Base-by-base conservation (phyloP, 2,329 filamentous ascomycete genomes). In the Penicillium frequentans region DNA sequence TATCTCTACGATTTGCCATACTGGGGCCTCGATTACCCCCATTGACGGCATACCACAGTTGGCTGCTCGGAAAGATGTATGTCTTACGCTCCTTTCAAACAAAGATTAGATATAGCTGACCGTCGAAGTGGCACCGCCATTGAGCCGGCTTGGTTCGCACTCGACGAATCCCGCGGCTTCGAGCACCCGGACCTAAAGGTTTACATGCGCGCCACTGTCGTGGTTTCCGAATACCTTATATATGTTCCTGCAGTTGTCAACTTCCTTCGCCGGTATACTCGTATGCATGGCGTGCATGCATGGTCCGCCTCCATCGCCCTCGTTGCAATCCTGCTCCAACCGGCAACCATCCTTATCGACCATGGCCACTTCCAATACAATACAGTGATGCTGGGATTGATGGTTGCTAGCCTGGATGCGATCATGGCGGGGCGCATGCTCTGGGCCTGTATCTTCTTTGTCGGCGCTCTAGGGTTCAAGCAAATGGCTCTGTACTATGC, bases 401-500 rank as follows among this genome's bases (percentile, higher is more conserved):
- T 95, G 10, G 80, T 96, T 29, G 91, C 91, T 0, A 91, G 89
- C 67, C 86, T 97, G 79, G 95, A 93, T 43, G 95, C 90, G 73
- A 89, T 98, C 77, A 75, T 96, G 50, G 91, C 92, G 3, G 90
- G 90, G 4, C 85, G 92, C 49, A 88, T 88, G 67, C 84, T 96
- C 60, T 97, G 93, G 92, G 86, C 90, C 26, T 92, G 91, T 60
- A 85, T 96, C 57, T 96, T 96, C 79, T 99, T 99, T 67, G 95
- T 99, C 7, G 86, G 85, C 16, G 90, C 93, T 3, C 81, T 99
- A n/a, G 91, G 91, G 6, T 99, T 98, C 82, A 99, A 99, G 80
- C 95, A 99, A 75, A 99, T 99, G 96, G 93, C 93, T 1, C 82
- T 99, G 16, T 99, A 98, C 78, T 99, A 97, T 75, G 92, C 96